A percentile compares a stretch with the other conserved stretches of the same genome.
Conservation (phyloP, 176 grass and related monocot genomes). For the Carex myosuroides region DNA sequence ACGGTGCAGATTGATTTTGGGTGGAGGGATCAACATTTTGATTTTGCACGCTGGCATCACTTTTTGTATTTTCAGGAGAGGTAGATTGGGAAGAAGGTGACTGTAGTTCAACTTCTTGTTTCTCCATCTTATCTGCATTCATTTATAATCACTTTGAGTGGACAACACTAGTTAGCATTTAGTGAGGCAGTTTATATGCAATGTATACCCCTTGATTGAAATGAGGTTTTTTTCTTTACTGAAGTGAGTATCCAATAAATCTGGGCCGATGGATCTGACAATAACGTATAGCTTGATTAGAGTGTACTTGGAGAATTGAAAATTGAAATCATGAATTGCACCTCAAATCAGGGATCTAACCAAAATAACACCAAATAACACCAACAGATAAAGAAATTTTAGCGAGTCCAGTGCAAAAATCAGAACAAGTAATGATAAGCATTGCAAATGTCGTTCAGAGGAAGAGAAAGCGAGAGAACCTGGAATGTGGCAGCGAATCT, state of each 20-base stretch:
- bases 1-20: not conserved
- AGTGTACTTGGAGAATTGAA: not conserved
- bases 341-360: not conserved
- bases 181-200: not conserved
- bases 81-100: conserved; percentile 27
- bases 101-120: conserved; percentile 50
- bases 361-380: not conserved
- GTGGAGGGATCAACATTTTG: not conserved
- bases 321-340: not conserved
- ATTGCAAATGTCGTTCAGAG: not conserved
- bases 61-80: conserved; percentile 35
- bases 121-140: conserved; percentile 22
- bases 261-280: conserved; percentile 6
- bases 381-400: not conserved
- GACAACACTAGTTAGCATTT: not conserved
- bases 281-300: not conserved
- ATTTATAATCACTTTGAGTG: not conserved
- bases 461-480: conserved; percentile 1
- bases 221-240: not conserved
- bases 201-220: not conserved
- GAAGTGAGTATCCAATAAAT: conserved; percentile 1
- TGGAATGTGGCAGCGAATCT: conserved; percentile 4
- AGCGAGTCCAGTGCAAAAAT: not conserved
- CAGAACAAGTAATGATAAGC: not conserved
- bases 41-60: conserved; percentile 25